A percentile compares a stretch with the other conserved stretches of the same genome.
Conservation (phyloP, 106 monocot genomes). For the Cymbidium sinense region DNA sequence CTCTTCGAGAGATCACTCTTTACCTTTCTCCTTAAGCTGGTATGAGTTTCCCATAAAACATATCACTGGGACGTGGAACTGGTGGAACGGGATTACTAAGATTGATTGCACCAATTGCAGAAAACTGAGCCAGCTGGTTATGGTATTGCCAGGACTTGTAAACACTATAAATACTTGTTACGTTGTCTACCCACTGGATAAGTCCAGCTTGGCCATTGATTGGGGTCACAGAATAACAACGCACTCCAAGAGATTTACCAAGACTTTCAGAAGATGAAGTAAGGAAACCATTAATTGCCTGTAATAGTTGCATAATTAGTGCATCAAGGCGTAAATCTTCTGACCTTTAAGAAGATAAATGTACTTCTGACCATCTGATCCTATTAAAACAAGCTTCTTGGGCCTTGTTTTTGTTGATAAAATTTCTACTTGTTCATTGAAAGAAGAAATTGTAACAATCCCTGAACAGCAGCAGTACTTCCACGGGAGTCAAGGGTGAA, state of each 20-base stretch:
- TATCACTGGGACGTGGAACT: conserved; percentile 95
- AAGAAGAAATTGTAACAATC: conserved; percentile 83
- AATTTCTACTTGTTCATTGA: conserved; percentile 66
- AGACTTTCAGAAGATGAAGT: conserved; percentile 38
- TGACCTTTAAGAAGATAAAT: conserved; percentile 93
- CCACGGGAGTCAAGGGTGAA: conserved; percentile 16
- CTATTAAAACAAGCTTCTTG: conserved; percentile 78
- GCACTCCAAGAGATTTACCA: conserved; percentile 47
- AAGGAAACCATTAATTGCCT: conserved; percentile 70
- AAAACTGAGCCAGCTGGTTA: conserved; percentile 50
- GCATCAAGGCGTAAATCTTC: conserved; percentile 99
- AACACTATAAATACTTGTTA: conserved; percentile 88
- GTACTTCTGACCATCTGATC: conserved; percentile 87
- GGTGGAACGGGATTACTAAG: conserved; percentile 30
- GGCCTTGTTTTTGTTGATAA: conserved; percentile 96
- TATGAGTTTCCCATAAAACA: conserved; percentile 99
- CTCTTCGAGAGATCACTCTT: conserved; percentile 88
- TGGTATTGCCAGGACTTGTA: conserved; percentile 92
- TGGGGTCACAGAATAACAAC: conserved; percentile 96
- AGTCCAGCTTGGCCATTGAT: conserved; percentile 92
- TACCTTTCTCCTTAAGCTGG: conserved; percentile 98
- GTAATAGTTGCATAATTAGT: conserved; percentile 90
- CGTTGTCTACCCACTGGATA: conserved; percentile 97
- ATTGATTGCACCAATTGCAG: conserved; percentile 45
- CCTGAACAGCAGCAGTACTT: conserved; percentile 18